Evolutionary conservation across 2,329 filamentous ascomycete genomes (phyloP).

Genomic region (Diaporthe batatas): DNA sequence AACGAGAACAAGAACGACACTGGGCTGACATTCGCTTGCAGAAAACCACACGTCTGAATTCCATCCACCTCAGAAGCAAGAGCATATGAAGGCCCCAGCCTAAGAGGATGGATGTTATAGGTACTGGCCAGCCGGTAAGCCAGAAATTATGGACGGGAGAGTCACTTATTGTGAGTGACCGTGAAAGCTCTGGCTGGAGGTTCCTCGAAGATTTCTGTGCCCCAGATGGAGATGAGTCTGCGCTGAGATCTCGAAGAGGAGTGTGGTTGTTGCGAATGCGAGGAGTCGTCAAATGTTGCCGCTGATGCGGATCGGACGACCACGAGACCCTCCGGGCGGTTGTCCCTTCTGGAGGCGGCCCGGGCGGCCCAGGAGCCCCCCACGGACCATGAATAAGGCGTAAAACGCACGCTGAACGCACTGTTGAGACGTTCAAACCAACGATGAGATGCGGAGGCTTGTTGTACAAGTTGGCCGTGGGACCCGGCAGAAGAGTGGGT

Average conservation of each 20-base stretch:
- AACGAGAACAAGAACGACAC: conserved; percentile 33
- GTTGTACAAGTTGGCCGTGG: not conserved
- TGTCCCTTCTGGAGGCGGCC: no score
- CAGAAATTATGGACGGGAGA: not conserved
- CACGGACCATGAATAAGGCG: not conserved
- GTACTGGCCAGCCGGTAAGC: conserved; percentile 37
- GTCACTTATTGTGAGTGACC: not conserved
- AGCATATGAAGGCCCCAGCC: conserved; percentile 36
- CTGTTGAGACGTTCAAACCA: no score
- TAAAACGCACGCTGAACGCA: not conserved
- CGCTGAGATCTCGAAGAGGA: conserved; percentile 40
- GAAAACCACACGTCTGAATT: conserved; percentile 30
- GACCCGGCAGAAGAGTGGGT: not conserved
- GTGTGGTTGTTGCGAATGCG: conserved; percentile 37
- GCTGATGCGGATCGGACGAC: conserved; percentile 30
- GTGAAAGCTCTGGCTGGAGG: not conserved
- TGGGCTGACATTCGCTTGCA: not conserved
- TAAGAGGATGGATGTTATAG: not conserved
- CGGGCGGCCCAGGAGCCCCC: conserved; percentile 15
- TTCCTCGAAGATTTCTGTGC: conserved; percentile 24
- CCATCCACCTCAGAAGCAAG: conserved; percentile 38
- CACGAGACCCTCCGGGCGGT: not conserved
- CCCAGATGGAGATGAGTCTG: conserved; percentile 37
- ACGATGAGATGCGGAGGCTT: no score
- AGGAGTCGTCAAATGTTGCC: conserved; percentile 12